Percentiles rank a stretch among this genome's conserved stretches.
These are phyloP conservation scores for Effrenium voratum DNA, from an alignment of 73 alveolate species.

Conservation along the genomic window DNA sequence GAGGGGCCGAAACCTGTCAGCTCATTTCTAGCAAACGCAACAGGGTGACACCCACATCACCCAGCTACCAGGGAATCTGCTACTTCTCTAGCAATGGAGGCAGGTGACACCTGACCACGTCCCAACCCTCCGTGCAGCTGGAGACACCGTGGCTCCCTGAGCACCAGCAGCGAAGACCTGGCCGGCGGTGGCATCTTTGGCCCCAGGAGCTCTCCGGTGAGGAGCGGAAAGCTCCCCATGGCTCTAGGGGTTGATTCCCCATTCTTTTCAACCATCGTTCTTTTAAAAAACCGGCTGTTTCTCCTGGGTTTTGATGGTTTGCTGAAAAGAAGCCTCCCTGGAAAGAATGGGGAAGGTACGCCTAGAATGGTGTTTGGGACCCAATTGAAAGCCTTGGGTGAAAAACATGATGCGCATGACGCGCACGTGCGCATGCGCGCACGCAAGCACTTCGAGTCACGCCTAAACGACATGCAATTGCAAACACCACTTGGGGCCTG, in stretches of 20 bases:
- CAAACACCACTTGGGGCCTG: no score
- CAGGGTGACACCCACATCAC: background rate
- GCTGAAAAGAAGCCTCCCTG: no score
- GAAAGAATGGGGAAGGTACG: no score
- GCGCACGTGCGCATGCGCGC: no score
- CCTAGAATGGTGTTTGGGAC: no score
- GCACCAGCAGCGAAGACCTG: constrained; percentile 88
- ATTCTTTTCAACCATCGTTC: background rate
- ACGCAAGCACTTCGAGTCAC: no score
- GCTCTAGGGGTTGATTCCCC: background rate
- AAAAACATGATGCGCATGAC: no score
- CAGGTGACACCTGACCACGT: background rate
- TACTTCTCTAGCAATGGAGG: background rate
- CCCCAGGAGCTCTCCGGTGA: background rate
- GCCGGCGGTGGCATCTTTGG: background rate
- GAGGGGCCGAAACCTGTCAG: no score
- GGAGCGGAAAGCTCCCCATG: background rate
- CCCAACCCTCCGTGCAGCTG: background rate
- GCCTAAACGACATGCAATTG: no score
- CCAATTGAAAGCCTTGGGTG: no score
- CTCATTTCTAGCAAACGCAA: background rate
- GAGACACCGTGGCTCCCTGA: constrained; percentile 60
- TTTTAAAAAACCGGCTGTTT: background rate
- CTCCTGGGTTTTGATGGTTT: background rate
- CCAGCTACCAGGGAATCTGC: background rate